Base-by-base conservation (phyloP, 352 stramenopile genomes). In the Pythium phragmitis region DNA sequence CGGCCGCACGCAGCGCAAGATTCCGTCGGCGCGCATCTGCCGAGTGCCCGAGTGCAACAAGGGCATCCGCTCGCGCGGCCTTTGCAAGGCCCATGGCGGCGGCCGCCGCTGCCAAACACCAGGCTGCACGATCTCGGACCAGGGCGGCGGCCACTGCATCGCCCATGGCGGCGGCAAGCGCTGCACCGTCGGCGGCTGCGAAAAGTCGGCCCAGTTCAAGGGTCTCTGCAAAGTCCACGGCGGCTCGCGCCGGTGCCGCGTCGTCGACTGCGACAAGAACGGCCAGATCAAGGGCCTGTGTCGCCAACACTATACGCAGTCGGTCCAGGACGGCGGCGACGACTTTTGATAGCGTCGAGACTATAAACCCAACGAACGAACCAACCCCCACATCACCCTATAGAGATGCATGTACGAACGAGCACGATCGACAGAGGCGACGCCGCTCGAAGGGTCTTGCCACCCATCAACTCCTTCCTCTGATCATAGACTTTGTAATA, bases 51-150 rank as follows among this genome's bases (percentile, higher is more conserved):
- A 77, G 2, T 95, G 86, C 67, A 86, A 72, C n/a, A 92, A 93
- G 68, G 82, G 84, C 19, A 91, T 93, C 56, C 84, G 84, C 28
- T 95, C 86, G 42, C 76, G 82, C 4, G 88, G 88, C 0, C 73
- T 95, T 33, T 96, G 88, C 76, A 94, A 94, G 53, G 84, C 77
- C 7, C 88, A 96, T 70, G 88, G 88, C 13, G 88, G 88, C 30
- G 88, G 88, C 1, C 82, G 86, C 23, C 78, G 81, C 12, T 96
- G 88, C 70, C 79, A 74, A 49, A 91, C 86, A 8, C 78, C 81
- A 2, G 85, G 82, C 6, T 96, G 88, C 65, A 76, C 86, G 37
- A 94, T 94, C 68, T 89, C 79, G 62, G 88, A 95, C 76, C 87
- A 96, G 61, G 85, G 87, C 57, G 86, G 88, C 57, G 88, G 86